phyloP scores from a whole-genome alignment of 345 rosid species.

The Nasturtium officinale region DNA sequence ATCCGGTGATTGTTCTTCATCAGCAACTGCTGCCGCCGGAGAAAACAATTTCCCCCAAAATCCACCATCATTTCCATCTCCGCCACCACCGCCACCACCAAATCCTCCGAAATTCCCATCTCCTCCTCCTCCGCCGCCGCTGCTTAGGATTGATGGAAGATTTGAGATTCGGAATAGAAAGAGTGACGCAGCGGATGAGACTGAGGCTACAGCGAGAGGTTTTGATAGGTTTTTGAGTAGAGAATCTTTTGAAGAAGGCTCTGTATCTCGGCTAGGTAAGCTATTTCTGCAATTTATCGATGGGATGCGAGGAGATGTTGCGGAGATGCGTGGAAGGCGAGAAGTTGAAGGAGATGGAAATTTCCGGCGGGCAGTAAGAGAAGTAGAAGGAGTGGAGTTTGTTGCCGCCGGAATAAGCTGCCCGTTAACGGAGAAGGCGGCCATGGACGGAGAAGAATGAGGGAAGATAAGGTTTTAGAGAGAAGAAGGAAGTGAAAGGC shows the following conservation, averaged over 20 bases:
- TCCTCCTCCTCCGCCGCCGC: slow-evolving; percentile 43
- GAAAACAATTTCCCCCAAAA: slow-evolving; percentile 64
- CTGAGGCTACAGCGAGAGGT: slow-evolving; percentile 51
- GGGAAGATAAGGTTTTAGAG: slow-evolving; percentile 40
- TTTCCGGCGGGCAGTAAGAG: slow-evolving; percentile 28
- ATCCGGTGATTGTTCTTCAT: slow-evolving; percentile 66
- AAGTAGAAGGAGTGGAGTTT: slow-evolving; percentile 21
- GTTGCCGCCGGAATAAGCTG: slow-evolving; percentile 44
- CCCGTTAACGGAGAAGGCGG: slow-evolving; percentile 52
- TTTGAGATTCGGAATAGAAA: slow-evolving; percentile 56
- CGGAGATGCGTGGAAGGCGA: slow-evolving; percentile 36
- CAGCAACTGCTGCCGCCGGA: slow-evolving; percentile 68
- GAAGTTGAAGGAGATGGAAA: slow-evolving; percentile 34
- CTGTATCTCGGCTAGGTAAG: slow-evolving; percentile 31
- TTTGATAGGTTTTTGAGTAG: slow-evolving; percentile 50
- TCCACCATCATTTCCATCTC: slow-evolving; percentile 48
- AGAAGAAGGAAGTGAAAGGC: slow-evolving; percentile 13
- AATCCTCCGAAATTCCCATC: slow-evolving; percentile 54
- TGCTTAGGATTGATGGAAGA: slow-evolving; percentile 32
- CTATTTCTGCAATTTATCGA: slow-evolving; percentile 44
- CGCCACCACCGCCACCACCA: slow-evolving; percentile 56
- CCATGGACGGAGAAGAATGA: slow-evolving; percentile 44
- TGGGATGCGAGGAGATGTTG: slow-evolving; percentile 36
- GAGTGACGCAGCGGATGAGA: slow-evolving; percentile 55
- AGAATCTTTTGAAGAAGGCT: slow-evolving; percentile 13